Base-by-base conservation (phyloP, 352 stramenopile genomes). In the Globisporangium carolinianum region DNA sequence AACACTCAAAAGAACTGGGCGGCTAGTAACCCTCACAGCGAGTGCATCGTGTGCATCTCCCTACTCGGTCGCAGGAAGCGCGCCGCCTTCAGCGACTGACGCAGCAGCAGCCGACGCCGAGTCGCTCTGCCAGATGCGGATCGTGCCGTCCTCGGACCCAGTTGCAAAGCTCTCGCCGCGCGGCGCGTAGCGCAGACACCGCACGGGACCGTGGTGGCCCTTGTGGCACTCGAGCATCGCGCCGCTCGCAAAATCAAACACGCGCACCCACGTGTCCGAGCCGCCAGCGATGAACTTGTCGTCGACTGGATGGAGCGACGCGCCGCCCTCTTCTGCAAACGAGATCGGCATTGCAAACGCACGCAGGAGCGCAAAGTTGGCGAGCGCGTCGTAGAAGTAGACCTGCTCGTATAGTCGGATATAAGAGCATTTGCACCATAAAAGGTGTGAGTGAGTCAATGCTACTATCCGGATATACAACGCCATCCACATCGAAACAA, bases 61-160 rank as follows among this genome's bases (percentile, higher is more conserved):
- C 47, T 63, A 64, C 39, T 64, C 61, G 0, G 46, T 36, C 17
- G 45, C 45, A 35, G 45, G 3, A 5, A 32, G 15, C n/a, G 47
- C 46, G 17, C 62, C 51, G 45, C 72, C 71, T 18, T 87, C 74
- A 12, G 73, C 67, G 41, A 91, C 67, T 7, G 82, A 89, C 38
- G 79, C 77, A 1, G 82, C 79, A 14, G 76, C 76, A 4, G 78
- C 72, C 14, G 79, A 89, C 53, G 72, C 71, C 38, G 71, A 85
- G 61, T 92, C 82, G 50, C 70, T 92, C 60, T 92, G 85, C 96
- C 96, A 99, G 57, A 99, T 89, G 63, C 96, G 92, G 76, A 99
- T 98, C 47, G 96, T 99, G 53, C 96, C 97, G 76, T 99, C 97
- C 68, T 99, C 96, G 4, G 88, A 98, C 18, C 96, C 97, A 11